Evolutionary conservation across 352 stramenopile genomes (phyloP), one percentile per base, ranked within the genome.

Genomic region (Globisporangium iwayamae): DNA sequence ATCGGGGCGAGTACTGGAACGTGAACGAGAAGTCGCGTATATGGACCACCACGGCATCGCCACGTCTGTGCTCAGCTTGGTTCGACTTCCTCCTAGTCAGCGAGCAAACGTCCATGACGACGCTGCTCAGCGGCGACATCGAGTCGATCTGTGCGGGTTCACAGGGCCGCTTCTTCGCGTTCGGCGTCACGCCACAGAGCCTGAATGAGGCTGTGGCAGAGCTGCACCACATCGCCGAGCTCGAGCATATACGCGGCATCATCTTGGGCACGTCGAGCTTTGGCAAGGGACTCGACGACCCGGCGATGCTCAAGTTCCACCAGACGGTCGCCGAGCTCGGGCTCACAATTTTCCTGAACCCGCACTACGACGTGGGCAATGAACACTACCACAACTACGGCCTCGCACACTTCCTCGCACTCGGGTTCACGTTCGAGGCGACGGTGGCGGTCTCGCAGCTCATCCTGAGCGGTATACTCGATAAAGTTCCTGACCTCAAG

Each of bases 381-480:
- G 80, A 89, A 54, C 74, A 88, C 63, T 87, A 75, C 43, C 59
- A 66, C 50, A 68, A 79, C 63, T 84, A 81, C 48, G 80, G 80
- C 18, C 80, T 90, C 63, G 73, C 75, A 7, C 63, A 90, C 20
- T 83, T 83, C 65, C 60, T 89, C 16, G 80, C 79, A 18, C 65
- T 89, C 28, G 80, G 80, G 2, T 89, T 89, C 69, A 80, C 80
- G 36, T 89, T 89, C 67, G 80, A 89, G 73, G 87, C 80, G 55
- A 88, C 79, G 22, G 74, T 79, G 3, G 79, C 80, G 1, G 76
- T 87, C n/a, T 78, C 79, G 18, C 62, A 81, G 45, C 62, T 90
- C n/a, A 65, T 90, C 39, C 71, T 90, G 3, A 86, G 72, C 28
- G 80, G 80, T 4, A 57, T 81, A 45, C 56, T 90, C 39, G 80